These are phyloP conservation scores for Stephania cephalantha DNA, from an alignment of 164 flowering plant species.

Conservation along the genomic window DNA sequence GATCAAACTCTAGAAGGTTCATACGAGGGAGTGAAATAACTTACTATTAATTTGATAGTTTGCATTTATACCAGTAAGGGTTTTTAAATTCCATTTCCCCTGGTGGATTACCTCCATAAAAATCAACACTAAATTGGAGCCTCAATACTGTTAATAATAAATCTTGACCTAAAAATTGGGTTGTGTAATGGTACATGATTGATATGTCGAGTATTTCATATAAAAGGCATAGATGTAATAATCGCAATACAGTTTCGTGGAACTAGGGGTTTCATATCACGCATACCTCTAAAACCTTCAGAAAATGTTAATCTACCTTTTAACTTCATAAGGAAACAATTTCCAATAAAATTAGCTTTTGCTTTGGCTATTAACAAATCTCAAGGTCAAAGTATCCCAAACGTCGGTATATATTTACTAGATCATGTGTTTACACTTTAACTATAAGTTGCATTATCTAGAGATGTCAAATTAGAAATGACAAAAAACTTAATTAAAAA, in stretches of 20 bases:
- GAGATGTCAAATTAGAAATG: neutral
- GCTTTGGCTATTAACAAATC: neutral
- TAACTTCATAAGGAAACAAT: neutral
- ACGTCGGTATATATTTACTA: neutral
- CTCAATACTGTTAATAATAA: slow-evolving; percentile 1
- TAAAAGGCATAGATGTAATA: neutral
- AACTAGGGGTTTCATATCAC: neutral
- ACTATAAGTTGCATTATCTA: neutral
- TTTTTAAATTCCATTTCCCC: neutral
- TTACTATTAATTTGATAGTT: slow-evolving; percentile 2
- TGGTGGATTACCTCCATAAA: slow-evolving; percentile 4
- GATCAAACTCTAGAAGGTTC: no score
- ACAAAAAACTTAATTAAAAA: neutral
- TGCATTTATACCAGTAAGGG: neutral
- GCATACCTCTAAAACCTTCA: neutral
- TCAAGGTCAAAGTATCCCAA: neutral
- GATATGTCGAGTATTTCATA: neutral
- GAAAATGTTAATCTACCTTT: neutral
- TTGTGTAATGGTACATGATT: neutral
- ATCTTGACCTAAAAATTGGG: neutral
- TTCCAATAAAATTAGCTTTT: neutral
- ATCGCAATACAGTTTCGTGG: neutral
- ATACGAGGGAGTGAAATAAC: neutral
- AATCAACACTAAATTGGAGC: neutral
- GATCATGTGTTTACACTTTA: neutral